Base-by-base conservation (phyloP, 192 early-diverging fungal species). In the Coemansia sp. region DNA sequence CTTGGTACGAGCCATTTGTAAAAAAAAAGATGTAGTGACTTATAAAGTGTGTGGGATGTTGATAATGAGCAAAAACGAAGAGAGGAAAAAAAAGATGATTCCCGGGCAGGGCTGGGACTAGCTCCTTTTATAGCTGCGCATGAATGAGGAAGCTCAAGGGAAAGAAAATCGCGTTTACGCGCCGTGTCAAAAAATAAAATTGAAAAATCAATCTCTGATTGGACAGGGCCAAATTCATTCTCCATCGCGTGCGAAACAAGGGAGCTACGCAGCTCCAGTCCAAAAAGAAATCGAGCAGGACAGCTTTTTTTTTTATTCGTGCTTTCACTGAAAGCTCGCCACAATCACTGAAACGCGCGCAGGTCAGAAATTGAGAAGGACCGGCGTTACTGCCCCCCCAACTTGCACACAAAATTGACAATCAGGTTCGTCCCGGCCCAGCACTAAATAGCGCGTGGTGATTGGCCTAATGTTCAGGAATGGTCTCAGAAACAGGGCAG, bases 1-100 rank as follows among this genome's bases (percentile, higher is more conserved):
- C 88, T 97, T 93, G 79, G 90, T 92, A 68, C 90, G 84, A 63
- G 90, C 88, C 88, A 90, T 91, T 34, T 18, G 34, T 36, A 8
- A 36, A 36, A 36, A 36, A 36, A 36, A 36, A 36, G 34, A 36
- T 36, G 34, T 27, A n/a, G 41, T 44, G 43, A 16, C 3, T 11
- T 44, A 59, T n/a, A n/a, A 59, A 34, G 57, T 34, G 52, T 20
- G 52, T 20, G 16, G 9, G 66, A 64, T 67, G 54, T 16, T 44
- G 33, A 10, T 20, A 40, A 12, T 20, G 16, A 49, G 44, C 54
- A 72, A 22, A 62, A 68, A 29, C 41, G 57, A 44, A 34, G 22
- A 40, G 41, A 29, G 33, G 24, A 18, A 16, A 34, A 27, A 27
- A 27, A 27, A 36, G 9, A 16, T 18, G 57, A 7, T 33, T 33